These are phyloP conservation scores for Sugiyamaella valdiviana DNA, from an alignment of 805 yeast species.

Conservation along the genomic window DNA sequence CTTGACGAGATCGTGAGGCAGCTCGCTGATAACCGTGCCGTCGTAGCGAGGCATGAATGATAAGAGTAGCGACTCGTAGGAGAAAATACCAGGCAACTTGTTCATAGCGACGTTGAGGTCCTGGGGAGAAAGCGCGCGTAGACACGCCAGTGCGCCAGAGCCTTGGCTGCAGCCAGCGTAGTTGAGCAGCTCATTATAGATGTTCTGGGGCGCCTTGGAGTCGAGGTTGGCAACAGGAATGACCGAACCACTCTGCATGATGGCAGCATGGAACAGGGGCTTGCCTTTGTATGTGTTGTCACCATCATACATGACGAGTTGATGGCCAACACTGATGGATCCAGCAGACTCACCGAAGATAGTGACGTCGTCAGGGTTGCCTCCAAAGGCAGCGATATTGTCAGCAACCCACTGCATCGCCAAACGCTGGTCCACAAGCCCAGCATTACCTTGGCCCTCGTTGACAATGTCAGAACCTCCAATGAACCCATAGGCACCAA, in stretches of 20 bases:
- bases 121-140: slow-evolving; percentile 9
- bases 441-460: slow-evolving; percentile 25
- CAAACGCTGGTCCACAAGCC: slow-evolving; percentile 33
- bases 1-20: slow-evolving; percentile 6
- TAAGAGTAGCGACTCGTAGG: slow-evolving; percentile 8
- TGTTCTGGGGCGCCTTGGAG: slow-evolving; percentile 5
- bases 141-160: slow-evolving; percentile 7
- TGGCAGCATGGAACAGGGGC: slow-evolving; percentile 16
- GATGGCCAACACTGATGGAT: slow-evolving; percentile 19
- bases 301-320: slow-evolving; percentile 12
- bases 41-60: slow-evolving; percentile 15
- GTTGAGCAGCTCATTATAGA: slow-evolving; percentile 9
- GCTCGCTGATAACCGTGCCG: slow-evolving; percentile 9
- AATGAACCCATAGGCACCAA: slow-evolving; percentile 35
- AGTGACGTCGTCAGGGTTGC: slow-evolving; percentile 33
- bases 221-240: slow-evolving; percentile 3
- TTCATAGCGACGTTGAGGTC: slow-evolving; percentile 8
- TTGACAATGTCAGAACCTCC: slow-evolving; percentile 24
- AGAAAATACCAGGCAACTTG: slow-evolving; percentile 6
- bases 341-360: slow-evolving; percentile 39
- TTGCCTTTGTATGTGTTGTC: slow-evolving; percentile 12
- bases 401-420: slow-evolving; percentile 35
- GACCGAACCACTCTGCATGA: slow-evolving; percentile 18
- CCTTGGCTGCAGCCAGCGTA: slow-evolving; percentile 9
- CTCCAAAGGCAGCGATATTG: slow-evolving; percentile 35